These are phyloP conservation scores for Scedosporium dehoogii DNA, from an alignment of 2,329 filamentous ascomycete species.

Conservation along the genomic window DNA sequence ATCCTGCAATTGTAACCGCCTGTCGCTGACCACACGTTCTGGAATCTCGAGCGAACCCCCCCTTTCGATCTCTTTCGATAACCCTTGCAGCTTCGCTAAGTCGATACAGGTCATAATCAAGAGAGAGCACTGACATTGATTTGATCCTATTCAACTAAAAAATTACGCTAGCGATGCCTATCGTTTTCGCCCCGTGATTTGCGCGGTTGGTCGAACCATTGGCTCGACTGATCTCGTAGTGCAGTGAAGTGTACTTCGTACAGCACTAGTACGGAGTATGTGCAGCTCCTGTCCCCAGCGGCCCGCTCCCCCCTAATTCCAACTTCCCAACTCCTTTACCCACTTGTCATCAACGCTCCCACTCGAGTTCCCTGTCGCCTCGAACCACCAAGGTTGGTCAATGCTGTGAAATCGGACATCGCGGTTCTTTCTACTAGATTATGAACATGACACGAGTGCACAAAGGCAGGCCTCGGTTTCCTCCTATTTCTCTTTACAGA, in stretches of 20 bases:
- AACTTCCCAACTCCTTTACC: neutral
- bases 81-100: too few species aligned
- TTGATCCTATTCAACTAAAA: neutral
- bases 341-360: neutral
- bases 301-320: neutral
- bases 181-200: neutral
- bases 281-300: neutral
- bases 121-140: too few species aligned
- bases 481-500: constrained; percentile 32
- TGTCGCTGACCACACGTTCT: too few species aligned
- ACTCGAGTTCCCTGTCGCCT: neutral
- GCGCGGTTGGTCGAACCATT: neutral
- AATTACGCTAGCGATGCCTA: neutral
- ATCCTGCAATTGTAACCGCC: too few species aligned
- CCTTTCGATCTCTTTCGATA: too few species aligned
- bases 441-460: neutral
- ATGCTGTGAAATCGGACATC: too few species aligned
- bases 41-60: too few species aligned
- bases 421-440: too few species aligned
- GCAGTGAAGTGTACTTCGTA: neutral
- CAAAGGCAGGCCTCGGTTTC: neutral
- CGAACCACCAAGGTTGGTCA: neutral
- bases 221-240: neutral
- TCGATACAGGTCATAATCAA: too few species aligned
- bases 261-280: too few species aligned